These are phyloP conservation scores for Phytophthora melonis DNA, from an alignment of 352 stramenopile genomes.

Conservation along the genomic window DNA sequence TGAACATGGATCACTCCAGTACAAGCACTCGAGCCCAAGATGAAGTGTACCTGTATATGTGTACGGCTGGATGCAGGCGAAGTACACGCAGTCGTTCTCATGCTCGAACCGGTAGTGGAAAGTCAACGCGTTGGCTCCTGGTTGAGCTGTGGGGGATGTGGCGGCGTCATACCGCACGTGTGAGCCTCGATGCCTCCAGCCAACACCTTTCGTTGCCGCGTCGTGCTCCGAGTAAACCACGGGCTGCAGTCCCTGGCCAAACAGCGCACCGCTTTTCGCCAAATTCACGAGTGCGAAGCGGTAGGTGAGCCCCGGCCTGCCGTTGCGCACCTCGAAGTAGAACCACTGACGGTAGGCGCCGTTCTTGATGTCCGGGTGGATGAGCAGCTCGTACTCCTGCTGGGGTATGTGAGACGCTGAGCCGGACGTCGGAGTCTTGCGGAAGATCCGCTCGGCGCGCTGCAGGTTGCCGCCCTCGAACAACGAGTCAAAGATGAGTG, in stretches of 20 bases:
- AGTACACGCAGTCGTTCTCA: conserved; percentile 78
- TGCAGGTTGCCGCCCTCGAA: conserved; percentile 84
- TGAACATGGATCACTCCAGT: background rate
- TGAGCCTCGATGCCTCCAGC: conserved; percentile 71
- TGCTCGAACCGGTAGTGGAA: conserved; percentile 81
- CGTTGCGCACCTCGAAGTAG: conserved; percentile 89
- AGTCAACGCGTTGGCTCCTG: conserved; percentile 63
- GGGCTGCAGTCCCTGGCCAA: conserved; percentile 81
- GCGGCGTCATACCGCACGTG: conserved; percentile 74
- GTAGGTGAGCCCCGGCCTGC: conserved; percentile 52
- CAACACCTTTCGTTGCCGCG: conserved; percentile 45
- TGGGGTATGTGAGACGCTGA: conserved; percentile 11
- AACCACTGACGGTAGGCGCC: conserved; percentile 92
- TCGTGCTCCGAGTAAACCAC: conserved; percentile 80
- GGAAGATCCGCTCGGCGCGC: conserved; percentile 66
- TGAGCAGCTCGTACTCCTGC: conserved; percentile 78
- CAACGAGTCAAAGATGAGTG: conserved; percentile 76
- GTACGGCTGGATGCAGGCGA: conserved; percentile 89
- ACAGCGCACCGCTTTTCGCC: conserved; percentile 85
- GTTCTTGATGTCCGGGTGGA: conserved; percentile 86
- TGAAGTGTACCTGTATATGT: conserved; percentile 77
- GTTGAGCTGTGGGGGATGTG: conserved; percentile 39
- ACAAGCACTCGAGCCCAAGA: background rate
- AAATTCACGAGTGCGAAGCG: conserved; percentile 85
- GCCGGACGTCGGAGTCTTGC: conserved; percentile 15